Conservation (phyloP, 2,329 filamentous ascomycete species). For the Lojkania enalia region DNA sequence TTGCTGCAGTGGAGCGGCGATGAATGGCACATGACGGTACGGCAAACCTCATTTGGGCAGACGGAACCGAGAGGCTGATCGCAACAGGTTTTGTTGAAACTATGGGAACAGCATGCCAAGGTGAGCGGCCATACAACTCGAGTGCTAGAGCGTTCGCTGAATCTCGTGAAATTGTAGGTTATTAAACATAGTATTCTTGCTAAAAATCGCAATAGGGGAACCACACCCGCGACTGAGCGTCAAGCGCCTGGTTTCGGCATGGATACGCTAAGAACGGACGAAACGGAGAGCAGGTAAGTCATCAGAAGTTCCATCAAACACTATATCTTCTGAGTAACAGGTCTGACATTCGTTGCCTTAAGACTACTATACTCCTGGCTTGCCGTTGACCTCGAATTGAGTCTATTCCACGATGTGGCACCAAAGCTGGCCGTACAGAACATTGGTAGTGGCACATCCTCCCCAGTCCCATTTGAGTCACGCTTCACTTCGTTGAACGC, state of each 20-base stretch:
- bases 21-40: conserved; percentile 6
- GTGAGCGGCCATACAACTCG: too few species aligned
- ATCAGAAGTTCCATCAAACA: too few species aligned
- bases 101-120: conserved; percentile 6
- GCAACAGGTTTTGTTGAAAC: not conserved
- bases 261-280: too few species aligned
- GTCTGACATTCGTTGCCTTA: not conserved
- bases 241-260: too few species aligned
- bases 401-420: conserved; percentile 61
- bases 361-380: conserved; percentile 65
- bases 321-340: not conserved
- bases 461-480: not conserved
- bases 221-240: too few species aligned
- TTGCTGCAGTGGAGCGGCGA: conserved; percentile 6
- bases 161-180: too few species aligned
- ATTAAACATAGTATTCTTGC: too few species aligned
- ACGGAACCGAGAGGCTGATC: not conserved
- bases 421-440: conserved; percentile 49
- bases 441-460: not conserved
- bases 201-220: too few species aligned
- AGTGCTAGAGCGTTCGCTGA: too few species aligned
- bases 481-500: not conserved
- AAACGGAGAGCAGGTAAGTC: not conserved
- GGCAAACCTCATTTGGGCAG: not conserved
- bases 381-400: conserved; percentile 63